Evolutionary conservation across 129 eudicot species (phyloP), one percentile per base, ranked within the genome.

Genomic region (Flaveria sonorensis): DNA sequence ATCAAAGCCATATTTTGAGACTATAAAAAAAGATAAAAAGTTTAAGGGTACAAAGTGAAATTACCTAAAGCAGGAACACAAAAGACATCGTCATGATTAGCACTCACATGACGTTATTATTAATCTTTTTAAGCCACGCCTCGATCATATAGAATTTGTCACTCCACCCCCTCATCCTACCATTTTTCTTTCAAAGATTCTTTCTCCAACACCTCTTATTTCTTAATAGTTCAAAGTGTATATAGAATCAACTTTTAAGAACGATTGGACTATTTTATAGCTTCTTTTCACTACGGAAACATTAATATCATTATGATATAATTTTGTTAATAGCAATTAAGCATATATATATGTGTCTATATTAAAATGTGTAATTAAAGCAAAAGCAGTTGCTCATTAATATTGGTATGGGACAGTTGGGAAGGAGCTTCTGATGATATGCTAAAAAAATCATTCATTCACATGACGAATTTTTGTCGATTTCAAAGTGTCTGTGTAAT

Each of bases 101-200:
- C 79, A 81, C 86, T 81, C 88, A 85, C 81, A 66, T 77, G 83
- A 77, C 76, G 82, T 71, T 19, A 81, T 85, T 60, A 85, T 85
- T 64, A 81, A 71, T 53, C 77, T 40, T 79, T 82, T 32, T 68
- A 72, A 77, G 60, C 71, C 89, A 85, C 89, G 89, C 89, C 84
- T 85, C 80, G 86, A 82, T 79, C 77, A 81, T 81, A 61, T 59
- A 69, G 46, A 73, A 53, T 14, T 73, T 20, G 79, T 66, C 77
- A 50, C 73, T 68, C 78, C 39, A 32, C 39, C 39, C 82, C 79
- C 55, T 72, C 74, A 55, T 16, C 72, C 61, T 56, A 57, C 68
- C 67, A 15, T 52, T 80, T 73, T 65, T 68, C 73, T 73, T 65
- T 47, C 77, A 71, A 79, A 79, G 56, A 79, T 72, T 79, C 83